Percentiles rank a stretch among this genome's conserved stretches.
Evolutionary conservation across 805 yeast genomes (phyloP).

Genomic region (Ogataea trehaloabstinens): DNA sequence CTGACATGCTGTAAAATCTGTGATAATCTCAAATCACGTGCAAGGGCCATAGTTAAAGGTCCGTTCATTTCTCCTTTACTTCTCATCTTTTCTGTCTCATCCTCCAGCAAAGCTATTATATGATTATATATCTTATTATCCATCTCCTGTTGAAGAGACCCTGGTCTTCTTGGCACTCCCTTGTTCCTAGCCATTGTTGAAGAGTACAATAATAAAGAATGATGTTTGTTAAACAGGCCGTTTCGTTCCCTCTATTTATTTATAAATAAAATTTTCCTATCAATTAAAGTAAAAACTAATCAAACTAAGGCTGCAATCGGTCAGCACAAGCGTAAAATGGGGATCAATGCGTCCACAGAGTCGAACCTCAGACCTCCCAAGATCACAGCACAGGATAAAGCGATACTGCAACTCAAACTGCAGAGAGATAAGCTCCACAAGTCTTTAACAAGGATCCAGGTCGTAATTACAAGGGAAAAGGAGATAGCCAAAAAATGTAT

Average conservation of each 20-base stretch:
- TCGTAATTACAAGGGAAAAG: constrained; percentile 60
- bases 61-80: constrained; percentile 38
- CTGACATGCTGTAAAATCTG: constrained; percentile 63
- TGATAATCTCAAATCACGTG: constrained; percentile 50
- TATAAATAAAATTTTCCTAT: too few species aligned
- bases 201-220: too few species aligned
- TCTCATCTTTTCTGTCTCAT: constrained; percentile 47
- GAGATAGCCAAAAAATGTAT: constrained; percentile 57
- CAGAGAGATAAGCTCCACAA: constrained; percentile 84
- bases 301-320: not conserved
- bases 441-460: constrained; percentile 59
- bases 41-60: constrained; percentile 47
- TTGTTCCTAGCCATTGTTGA: constrained; percentile 20
- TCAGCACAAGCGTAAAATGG: constrained; percentile 28
- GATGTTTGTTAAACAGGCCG: too few species aligned
- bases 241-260: not conserved
- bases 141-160: constrained; percentile 33
- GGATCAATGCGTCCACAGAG: constrained; percentile 26
- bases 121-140: constrained; percentile 58
- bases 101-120: constrained; percentile 57
- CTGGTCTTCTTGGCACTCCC: constrained; percentile 17
- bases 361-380: constrained; percentile 44
- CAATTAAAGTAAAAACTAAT: not conserved
- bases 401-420: constrained; percentile 79
- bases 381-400: constrained; percentile 81